A percentile compares a stretch with the other conserved stretches of the same genome.
phyloP scores from a whole-genome alignment of 2,329 filamentous ascomycete genomes.

The Alternaria arbusti region DNA sequence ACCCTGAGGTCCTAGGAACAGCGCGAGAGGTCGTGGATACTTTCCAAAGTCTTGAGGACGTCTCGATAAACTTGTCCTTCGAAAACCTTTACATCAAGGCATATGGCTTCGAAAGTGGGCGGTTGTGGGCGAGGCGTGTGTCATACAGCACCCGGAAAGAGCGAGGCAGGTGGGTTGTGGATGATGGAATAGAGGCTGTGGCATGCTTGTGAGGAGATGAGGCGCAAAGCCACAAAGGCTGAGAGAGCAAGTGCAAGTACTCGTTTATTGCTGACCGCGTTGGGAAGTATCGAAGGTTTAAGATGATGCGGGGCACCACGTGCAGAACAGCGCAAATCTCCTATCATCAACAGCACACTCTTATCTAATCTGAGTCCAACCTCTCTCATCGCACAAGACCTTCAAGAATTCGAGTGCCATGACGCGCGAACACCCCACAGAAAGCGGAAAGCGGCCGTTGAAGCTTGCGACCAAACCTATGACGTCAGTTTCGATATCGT shows the following conservation, averaged over 20 bases:
- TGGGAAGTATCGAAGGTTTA: background rate
- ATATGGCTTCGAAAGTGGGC: background rate
- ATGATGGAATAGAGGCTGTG: background rate
- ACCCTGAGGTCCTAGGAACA: background rate
- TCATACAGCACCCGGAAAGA: background rate
- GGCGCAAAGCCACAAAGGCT: background rate
- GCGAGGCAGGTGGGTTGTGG: background rate
- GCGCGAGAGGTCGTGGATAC: background rate
- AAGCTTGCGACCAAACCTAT: slow-evolving; percentile 6
- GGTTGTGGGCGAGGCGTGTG: background rate
- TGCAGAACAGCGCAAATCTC: slow-evolving; percentile 2
- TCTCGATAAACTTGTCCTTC: background rate
- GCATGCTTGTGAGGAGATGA: background rate
- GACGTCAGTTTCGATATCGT: slow-evolving; percentile 16
- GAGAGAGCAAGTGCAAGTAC: background rate
- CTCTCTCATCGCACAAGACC: background rate
- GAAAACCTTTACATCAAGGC: background rate
- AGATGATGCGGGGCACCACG: slow-evolving; percentile 8
- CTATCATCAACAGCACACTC: background rate
- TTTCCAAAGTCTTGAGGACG: background rate
- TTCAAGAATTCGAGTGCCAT: background rate
- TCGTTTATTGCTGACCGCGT: background rate
- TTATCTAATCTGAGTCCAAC: background rate
- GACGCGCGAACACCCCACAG: background rate
- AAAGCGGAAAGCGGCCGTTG: slow-evolving; percentile 9